These are phyloP conservation scores for Lichtheimia ornata DNA, from an alignment of 371 early-diverging fungal species.

Conservation along the genomic window DNA sequence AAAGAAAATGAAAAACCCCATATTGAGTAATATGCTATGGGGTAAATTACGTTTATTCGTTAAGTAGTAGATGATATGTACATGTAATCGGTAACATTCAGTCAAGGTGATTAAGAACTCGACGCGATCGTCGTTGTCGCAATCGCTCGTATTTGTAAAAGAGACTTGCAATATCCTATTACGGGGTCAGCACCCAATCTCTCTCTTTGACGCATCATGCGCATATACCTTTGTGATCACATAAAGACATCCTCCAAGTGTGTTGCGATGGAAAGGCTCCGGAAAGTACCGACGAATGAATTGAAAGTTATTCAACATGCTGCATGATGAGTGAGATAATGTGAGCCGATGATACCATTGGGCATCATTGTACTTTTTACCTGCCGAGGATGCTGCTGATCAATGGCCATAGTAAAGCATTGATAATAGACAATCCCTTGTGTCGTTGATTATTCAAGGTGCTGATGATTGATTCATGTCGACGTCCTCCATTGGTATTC, in stretches of 20 bases:
- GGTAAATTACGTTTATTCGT: no score
- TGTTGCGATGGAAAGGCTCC: conserved; percentile 58
- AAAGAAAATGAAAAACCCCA: background rate
- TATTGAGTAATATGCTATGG: background rate
- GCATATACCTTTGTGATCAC: conserved; percentile 51
- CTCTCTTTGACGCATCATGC: no score
- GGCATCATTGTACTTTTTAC: conserved; percentile 11
- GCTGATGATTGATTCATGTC: no score
- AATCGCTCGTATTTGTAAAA: conserved; percentile 43
- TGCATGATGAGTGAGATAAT: conserved; percentile 14
- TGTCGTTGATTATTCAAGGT: background rate
- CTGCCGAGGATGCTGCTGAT: conserved; percentile 46
- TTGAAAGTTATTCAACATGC: conserved; percentile 46
- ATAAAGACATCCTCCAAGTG: conserved; percentile 64
- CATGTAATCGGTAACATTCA: conserved; percentile 11
- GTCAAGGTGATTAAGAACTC: conserved; percentile 26
- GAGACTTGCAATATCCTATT: conserved; percentile 38
- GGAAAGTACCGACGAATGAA: conserved; percentile 53
- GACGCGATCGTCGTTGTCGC: conserved; percentile 39
- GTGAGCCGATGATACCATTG: background rate
- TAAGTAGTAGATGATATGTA: no score
- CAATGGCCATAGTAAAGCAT: conserved; percentile 55
- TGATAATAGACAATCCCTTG: conserved; percentile 51
- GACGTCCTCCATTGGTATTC: no score
- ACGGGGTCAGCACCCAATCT: no score